Conservation (phyloP, 768 basidiomycete genomes). For the Russula abietina region DNA sequence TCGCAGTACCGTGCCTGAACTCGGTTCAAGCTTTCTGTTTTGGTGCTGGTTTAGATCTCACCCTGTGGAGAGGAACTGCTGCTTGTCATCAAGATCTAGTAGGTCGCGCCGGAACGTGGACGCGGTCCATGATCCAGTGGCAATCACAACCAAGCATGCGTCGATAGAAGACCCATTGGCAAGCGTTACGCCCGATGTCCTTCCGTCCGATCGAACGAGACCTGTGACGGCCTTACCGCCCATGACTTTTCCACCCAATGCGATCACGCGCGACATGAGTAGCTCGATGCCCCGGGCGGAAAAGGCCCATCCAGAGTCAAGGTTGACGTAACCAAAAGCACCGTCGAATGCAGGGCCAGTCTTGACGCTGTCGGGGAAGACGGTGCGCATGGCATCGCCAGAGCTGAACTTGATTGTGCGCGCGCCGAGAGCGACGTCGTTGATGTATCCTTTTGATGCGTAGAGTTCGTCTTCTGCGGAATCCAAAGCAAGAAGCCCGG, state of each 20-base stretch:
- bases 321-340: slow-evolving; percentile 59
- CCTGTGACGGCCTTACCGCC: slow-evolving; percentile 51
- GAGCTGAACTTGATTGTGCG: slow-evolving; percentile 39
- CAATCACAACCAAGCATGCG: slow-evolving; percentile 61
- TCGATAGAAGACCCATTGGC: slow-evolving; percentile 47
- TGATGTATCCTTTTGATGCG: slow-evolving; percentile 49
- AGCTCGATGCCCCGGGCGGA: slow-evolving; percentile 59
- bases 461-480: slow-evolving; percentile 36
- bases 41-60: slow-evolving; percentile 28
- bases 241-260: slow-evolving; percentile 54
- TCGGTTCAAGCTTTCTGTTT: not conserved
- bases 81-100: slow-evolving; percentile 39
- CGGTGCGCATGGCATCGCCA: slow-evolving; percentile 37
- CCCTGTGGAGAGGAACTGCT: slow-evolving; percentile 72
- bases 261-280: slow-evolving; percentile 50
- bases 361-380: slow-evolving; percentile 42
- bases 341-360: slow-evolving; percentile 34
- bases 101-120: slow-evolving; percentile 54
- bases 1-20: slow-evolving; percentile 73
- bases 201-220: slow-evolving; percentile 39
- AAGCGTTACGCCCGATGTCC: slow-evolving; percentile 56
- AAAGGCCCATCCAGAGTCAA: slow-evolving; percentile 79
- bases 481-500: slow-evolving; percentile 61
- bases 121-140: slow-evolving; percentile 83
- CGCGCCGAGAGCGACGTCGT: slow-evolving; percentile 56